These are phyloP conservation scores for Rutstroemia sp. DNA, from an alignment of 2,329 filamentous ascomycete species.

Conservation along the genomic window DNA sequence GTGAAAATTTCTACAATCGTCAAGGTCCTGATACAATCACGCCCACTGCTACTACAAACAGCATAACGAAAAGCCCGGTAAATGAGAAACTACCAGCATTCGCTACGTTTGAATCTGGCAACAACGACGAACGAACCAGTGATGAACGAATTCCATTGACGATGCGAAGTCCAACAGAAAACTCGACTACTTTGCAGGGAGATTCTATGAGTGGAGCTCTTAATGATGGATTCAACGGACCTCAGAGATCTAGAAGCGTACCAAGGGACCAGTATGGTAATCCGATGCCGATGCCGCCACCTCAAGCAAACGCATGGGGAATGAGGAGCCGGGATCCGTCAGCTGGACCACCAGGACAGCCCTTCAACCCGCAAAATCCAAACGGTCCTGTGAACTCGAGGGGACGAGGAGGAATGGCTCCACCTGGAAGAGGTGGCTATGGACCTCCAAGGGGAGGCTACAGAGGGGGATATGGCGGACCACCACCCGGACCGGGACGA, in stretches of 20 bases:
- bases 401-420: slow-evolving; percentile 24
- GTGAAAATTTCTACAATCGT: slow-evolving; percentile 80
- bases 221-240: slow-evolving; percentile 16
- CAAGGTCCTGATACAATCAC: slow-evolving; percentile 33
- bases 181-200: slow-evolving; percentile 34
- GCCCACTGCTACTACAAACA: slow-evolving; percentile 43
- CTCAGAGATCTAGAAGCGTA: slow-evolving; percentile 23
- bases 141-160: slow-evolving; percentile 70
- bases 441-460: slow-evolving; percentile 41
- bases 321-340: slow-evolving; percentile 40
- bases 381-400: slow-evolving; percentile 23
- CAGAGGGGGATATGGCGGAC: slow-evolving; percentile 22
- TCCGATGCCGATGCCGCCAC: slow-evolving; percentile 35
- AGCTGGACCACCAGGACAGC: slow-evolving; percentile 40
- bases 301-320: slow-evolving; percentile 25
- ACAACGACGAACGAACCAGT: slow-evolving; percentile 50
- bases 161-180: slow-evolving; percentile 45
- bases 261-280: slow-evolving; percentile 61
- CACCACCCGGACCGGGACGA: slow-evolving; percentile 30
- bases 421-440: slow-evolving; percentile 19
- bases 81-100: slow-evolving; percentile 46
- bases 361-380: slow-evolving; percentile 38
- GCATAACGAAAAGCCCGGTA: slow-evolving; percentile 47
- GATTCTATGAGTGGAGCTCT: slow-evolving; percentile 16
- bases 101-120: slow-evolving; percentile 51